Base-by-base conservation (phyloP, 495 filamentous ascomycete genomes). In the Podospora conica region DNA sequence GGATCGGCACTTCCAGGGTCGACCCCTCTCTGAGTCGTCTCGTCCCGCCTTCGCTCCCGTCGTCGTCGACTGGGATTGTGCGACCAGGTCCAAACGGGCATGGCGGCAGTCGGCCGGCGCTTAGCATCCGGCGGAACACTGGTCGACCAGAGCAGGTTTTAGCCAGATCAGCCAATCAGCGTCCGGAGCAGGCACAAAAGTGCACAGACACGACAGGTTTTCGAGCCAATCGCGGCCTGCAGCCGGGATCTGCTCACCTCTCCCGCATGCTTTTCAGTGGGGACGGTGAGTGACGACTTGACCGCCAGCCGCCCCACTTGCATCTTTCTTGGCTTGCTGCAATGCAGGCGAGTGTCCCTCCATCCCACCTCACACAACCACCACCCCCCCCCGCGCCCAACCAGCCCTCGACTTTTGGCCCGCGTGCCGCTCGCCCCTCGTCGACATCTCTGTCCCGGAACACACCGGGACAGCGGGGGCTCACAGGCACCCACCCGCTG, bases 341-440 rank as follows among this genome's bases (percentile, higher is more conserved):
- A 60, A 24, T 61, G 59, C 59, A 48, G 59, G 59, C 22, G 31
- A n/a, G 33, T 18, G 29, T 28, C 40, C n/a, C 59, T 61, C 33
- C 60, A 53, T 24, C 29, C 69, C 55, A 28, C 29, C 53, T 27
- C 56, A 24, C 25, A 48, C 40, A 48, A 15, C 18, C 61, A 48
- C 64, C 64, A 68, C 65, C 66, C 66, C 54, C 69, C 22, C 65
- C 22, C 63, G 68, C 73, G 72, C 69, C 78, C 78, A 80, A 79
- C 78, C 78, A 80, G 74, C 75, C 77, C 29, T 75, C 73, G 70
- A 58, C 68, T 69, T 76, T 76, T 67, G 64, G 70, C 71, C 67
- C 58, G 55, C 69, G 75, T 76, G 70, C 73, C 75, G 76, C 78
- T 74, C 58, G 71, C 68, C 60, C 58, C 58, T 24, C 27, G 25